phyloP scores from a whole-genome alignment of 2,329 filamentous ascomycete genomes.

The Geosmithia putterillii region DNA sequence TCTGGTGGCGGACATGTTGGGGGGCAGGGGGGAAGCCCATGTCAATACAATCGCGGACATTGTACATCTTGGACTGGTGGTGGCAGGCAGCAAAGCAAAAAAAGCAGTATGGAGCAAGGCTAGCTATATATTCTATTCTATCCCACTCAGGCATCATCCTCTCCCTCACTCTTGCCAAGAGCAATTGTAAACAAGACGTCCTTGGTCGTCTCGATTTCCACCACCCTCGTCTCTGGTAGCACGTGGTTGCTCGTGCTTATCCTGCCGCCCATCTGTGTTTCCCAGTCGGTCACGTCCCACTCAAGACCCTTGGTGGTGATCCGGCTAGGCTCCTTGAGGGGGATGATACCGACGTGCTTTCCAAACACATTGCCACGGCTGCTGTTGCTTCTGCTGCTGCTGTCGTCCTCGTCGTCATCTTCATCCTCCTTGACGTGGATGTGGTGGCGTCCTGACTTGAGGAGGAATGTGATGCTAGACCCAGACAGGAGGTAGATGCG shows the following conservation, averaged over 20 bases:
- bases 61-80: neutral
- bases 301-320: conserved; percentile 73
- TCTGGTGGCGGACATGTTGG: neutral
- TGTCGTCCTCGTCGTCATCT: too few species aligned
- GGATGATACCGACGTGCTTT: conserved; percentile 76
- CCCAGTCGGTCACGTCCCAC: conserved; percentile 83
- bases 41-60: neutral
- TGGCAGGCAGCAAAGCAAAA: too few species aligned
- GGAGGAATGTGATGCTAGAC: conserved; percentile 68
- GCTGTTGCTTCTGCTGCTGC: too few species aligned
- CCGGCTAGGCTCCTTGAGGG: conserved; percentile 63
- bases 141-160: conserved; percentile 12
- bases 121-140: neutral
- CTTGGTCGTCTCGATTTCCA: conserved; percentile 49
- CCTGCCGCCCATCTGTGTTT: conserved; percentile 60
- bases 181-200: conserved; percentile 68
- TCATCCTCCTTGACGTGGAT: conserved; percentile 49
- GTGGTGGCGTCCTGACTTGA: conserved; percentile 55
- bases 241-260: conserved; percentile 77
- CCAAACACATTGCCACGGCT: conserved; percentile 45
- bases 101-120: neutral
- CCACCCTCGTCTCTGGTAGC: conserved; percentile 39
- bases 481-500: conserved; percentile 70
- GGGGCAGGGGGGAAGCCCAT: neutral
- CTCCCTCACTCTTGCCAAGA: conserved; percentile 25